Evolutionary conservation across 2,329 filamentous ascomycete genomes (phyloP).

Genomic region (Mycosphaerella arachidis): DNA sequence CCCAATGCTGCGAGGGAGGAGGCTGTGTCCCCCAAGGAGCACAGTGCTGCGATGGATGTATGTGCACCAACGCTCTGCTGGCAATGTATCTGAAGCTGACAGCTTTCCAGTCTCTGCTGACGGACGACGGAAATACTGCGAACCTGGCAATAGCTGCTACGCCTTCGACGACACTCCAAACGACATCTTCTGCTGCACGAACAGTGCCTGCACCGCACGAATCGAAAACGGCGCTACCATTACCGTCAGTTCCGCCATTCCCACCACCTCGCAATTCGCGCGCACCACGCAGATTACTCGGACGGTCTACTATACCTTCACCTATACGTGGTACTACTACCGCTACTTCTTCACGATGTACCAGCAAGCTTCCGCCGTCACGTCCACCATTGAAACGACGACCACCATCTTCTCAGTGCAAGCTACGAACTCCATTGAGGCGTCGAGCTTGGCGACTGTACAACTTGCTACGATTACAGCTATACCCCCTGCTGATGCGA

Average conservation of each 20-base stretch:
- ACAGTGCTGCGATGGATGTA: not conserved
- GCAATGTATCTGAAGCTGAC: too few relatives aligned
- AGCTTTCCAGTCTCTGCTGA: not conserved
- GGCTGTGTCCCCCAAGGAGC: not conserved
- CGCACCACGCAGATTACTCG: not conserved
- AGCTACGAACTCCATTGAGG: not conserved
- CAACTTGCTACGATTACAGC: not conserved
- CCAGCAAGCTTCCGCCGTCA: not conserved
- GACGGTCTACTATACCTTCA: conserved; percentile 3
- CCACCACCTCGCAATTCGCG: not conserved
- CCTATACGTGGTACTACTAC: conserved; percentile 1
- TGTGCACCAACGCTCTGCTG: too few relatives aligned
- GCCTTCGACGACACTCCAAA: not conserved
- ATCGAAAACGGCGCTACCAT: not conserved
- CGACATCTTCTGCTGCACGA: not conserved
- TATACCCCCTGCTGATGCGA: not conserved
- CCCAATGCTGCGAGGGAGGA: not conserved
- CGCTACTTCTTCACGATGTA: conserved; percentile 1
- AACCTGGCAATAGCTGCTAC: not conserved
- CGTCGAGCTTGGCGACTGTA: not conserved
- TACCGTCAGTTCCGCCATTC: not conserved
- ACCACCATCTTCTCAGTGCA: conserved; percentile 2
- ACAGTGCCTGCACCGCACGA: not conserved
- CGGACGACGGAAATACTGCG: not conserved
- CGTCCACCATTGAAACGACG: not conserved